These are phyloP conservation scores for Tetracentron sinense DNA, from an alignment of 164 flowering plant genomes.

Conservation along the genomic window DNA sequence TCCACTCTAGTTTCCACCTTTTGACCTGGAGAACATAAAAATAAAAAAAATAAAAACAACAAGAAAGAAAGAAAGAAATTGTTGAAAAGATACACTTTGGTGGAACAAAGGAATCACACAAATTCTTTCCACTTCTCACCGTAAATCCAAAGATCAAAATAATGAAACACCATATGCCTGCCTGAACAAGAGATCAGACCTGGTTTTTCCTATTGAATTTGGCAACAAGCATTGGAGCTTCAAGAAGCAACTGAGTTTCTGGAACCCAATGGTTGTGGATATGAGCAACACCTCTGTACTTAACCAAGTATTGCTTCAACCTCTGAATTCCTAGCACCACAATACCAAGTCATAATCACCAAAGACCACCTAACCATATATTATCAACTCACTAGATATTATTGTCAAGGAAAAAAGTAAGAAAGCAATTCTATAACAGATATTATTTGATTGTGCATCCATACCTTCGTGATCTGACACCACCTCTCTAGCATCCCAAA, in stretches of 20 bases:
- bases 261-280: slow-evolving; percentile 70
- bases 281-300: slow-evolving; percentile 75
- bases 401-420: neutral
- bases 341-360: slow-evolving; percentile 10
- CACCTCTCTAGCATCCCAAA: slow-evolving; percentile 57
- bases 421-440: neutral
- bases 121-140: neutral
- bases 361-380: neutral
- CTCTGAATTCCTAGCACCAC: slow-evolving; percentile 33
- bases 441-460: no score
- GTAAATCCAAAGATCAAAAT: neutral
- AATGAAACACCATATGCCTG: neutral
- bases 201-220: slow-evolving; percentile 34
- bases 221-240: slow-evolving; percentile 48
- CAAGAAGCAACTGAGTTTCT: slow-evolving; percentile 46
- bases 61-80: slow-evolving; percentile 6
- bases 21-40: slow-evolving; percentile 23
- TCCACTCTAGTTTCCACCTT: slow-evolving; percentile 59
- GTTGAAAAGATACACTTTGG: no score
- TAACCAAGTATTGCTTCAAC: slow-evolving; percentile 64
- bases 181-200: slow-evolving; percentile 19
- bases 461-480: slow-evolving; percentile 39
- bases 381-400: neutral
- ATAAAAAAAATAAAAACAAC: neutral
- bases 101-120: neutral